Conservation (phyloP, 2,329 filamentous ascomycete genomes). For the Sclerotinia minor region DNA sequence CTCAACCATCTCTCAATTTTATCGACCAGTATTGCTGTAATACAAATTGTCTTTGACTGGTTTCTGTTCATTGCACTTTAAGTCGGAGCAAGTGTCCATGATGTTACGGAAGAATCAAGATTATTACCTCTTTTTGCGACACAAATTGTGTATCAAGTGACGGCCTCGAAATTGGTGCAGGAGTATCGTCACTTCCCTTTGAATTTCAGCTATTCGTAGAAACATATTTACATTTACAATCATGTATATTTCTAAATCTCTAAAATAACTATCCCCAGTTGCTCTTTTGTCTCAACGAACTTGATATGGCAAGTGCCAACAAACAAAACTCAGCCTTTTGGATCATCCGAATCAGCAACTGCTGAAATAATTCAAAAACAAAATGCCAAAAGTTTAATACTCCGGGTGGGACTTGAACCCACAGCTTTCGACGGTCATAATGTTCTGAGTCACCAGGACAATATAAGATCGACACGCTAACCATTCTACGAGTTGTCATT, state of each 20-base stretch:
- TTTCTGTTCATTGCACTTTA: background rate
- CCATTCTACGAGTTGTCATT: slow-evolving; percentile 25
- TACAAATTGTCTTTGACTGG: background rate
- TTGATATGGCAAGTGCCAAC: background rate
- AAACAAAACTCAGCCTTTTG: background rate
- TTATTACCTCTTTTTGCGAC: background rate
- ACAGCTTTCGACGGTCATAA: slow-evolving; percentile 29
- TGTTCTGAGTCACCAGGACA: slow-evolving; percentile 17
- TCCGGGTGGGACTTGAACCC: slow-evolving; percentile 26
- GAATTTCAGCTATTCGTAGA: background rate
- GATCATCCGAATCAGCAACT: background rate
- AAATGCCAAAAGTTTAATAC: slow-evolving; percentile 11
- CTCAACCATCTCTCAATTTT: background rate
- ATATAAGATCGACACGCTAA: slow-evolving; percentile 34
- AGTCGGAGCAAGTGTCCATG: background rate
- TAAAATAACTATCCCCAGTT: too few relatives aligned
- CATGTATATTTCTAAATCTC: too few relatives aligned
- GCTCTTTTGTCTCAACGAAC: too few relatives aligned
- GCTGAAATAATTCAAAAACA: background rate
- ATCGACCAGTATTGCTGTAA: background rate
- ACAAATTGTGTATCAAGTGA: background rate
- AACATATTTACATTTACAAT: too few relatives aligned
- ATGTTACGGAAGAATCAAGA: background rate
- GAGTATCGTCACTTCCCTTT: background rate
- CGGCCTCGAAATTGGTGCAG: background rate